Percentiles rank a stretch among this genome's conserved stretches.
These are phyloP conservation scores for Pestalotiopsis fici DNA, from an alignment of 2,329 filamentous ascomycete genomes.

Conservation along the genomic window DNA sequence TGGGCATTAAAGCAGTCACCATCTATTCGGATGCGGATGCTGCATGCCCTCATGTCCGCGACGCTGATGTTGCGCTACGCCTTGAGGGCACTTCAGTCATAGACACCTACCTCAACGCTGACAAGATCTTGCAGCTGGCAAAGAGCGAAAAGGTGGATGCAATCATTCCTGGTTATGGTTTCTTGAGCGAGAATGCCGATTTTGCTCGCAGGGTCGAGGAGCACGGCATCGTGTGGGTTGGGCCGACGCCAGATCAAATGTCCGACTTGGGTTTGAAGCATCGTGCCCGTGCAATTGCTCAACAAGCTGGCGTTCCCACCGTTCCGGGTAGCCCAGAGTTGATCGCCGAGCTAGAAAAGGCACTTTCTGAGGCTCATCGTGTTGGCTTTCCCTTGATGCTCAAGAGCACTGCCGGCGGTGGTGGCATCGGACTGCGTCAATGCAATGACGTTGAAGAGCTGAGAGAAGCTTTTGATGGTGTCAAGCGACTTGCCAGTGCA, in stretches of 20 bases:
- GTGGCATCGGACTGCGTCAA: slow-evolving; percentile 43
- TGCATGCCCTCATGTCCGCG: slow-evolving; percentile 67
- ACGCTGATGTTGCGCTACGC: slow-evolving; percentile 67
- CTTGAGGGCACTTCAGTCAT: slow-evolving; percentile 49
- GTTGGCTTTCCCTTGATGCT: slow-evolving; percentile 45
- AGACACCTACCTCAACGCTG: slow-evolving; percentile 66
- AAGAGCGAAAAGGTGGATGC: slow-evolving; percentile 50
- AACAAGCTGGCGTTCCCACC: slow-evolving; percentile 29
- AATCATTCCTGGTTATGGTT: slow-evolving; percentile 69
- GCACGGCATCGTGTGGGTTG: slow-evolving; percentile 60
- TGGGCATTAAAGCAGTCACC: slow-evolving; percentile 69
- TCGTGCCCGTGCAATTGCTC: slow-evolving; percentile 33
- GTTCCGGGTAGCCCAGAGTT: slow-evolving; percentile 33
- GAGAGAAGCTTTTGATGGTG: slow-evolving; percentile 32
- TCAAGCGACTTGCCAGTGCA: slow-evolving; percentile 37
- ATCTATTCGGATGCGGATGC: slow-evolving; percentile 67
- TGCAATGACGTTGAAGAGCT: slow-evolving; percentile 32
- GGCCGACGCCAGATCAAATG: slow-evolving; percentile 52
- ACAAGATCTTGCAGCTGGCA: slow-evolving; percentile 58
- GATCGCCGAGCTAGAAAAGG: slow-evolving; percentile 27
- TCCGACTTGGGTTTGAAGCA: slow-evolving; percentile 38
- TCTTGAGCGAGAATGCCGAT: slow-evolving; percentile 63
- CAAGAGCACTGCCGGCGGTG: slow-evolving; percentile 49
- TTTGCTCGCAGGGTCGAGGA: slow-evolving; percentile 56
- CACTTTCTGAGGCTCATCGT: slow-evolving; percentile 22